Evolutionary conservation across 2,329 filamentous ascomycete species (phyloP).

Genomic region (Hirsutella thompsonii): DNA sequence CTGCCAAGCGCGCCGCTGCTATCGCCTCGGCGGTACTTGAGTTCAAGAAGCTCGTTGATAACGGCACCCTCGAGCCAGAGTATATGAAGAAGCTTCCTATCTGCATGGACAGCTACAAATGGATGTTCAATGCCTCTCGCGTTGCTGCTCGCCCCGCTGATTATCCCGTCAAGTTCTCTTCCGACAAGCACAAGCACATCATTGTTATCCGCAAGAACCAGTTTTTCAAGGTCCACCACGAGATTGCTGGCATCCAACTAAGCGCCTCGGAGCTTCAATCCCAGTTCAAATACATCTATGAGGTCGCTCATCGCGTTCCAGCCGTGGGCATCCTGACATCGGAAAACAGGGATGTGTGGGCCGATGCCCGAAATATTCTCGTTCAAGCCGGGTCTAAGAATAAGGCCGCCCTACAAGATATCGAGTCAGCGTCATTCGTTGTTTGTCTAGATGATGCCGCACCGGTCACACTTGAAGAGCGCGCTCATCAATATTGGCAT

Average conservation of each 20-base stretch:
- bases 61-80: constrained; percentile 76
- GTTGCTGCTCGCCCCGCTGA: constrained; percentile 74
- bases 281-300: constrained; percentile 77
- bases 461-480: constrained; percentile 89
- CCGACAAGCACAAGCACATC: constrained; percentile 71
- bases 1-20: constrained; percentile 84
- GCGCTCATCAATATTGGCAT: constrained; percentile 95
- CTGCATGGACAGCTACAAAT: constrained; percentile 97
- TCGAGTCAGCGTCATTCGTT: constrained; percentile 82
- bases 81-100: constrained; percentile 98
- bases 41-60: constrained; percentile 89
- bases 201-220: constrained; percentile 89
- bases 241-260: constrained; percentile 71
- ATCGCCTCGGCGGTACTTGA: constrained; percentile 76
- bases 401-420: constrained; percentile 60
- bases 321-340: constrained; percentile 77
- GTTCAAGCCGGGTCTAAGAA: constrained; percentile 69
- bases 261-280: constrained; percentile 82
- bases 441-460: constrained; percentile 87
- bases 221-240: constrained; percentile 84
- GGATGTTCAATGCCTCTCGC: constrained; percentile 94
- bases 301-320: constrained; percentile 56
- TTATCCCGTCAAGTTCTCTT: constrained; percentile 67
- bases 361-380: constrained; percentile 67
- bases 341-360: constrained; percentile 89